Percentiles rank a stretch among this genome's conserved stretches.
Conservation (phyloP, 768 basidiomycete genomes). For the Fomitopsis serialis region DNA sequence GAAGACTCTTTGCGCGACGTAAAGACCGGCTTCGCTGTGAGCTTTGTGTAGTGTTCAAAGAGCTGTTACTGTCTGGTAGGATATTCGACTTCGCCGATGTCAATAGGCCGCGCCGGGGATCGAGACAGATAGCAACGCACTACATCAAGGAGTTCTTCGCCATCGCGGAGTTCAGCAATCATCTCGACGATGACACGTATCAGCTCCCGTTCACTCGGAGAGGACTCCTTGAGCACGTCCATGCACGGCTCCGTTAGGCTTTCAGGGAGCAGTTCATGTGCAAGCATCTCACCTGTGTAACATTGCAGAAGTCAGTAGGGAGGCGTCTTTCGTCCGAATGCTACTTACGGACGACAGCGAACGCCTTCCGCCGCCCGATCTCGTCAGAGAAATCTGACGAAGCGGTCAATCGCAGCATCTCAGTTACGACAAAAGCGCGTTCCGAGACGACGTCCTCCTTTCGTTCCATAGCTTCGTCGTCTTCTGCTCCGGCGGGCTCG, state of each 20-base stretch:
- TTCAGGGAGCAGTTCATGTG: constrained; percentile 37
- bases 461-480: constrained; percentile 14
- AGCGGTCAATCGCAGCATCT: constrained; percentile 39
- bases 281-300: constrained; percentile 47
- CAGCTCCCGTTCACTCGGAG: constrained; percentile 40
- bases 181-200: constrained; percentile 48
- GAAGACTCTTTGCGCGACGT: constrained; percentile 6
- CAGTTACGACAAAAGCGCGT: constrained; percentile 35
- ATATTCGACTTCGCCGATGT: background rate
- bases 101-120: background rate
- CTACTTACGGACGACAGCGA: constrained; percentile 39
- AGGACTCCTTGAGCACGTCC: constrained; percentile 41
- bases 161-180: constrained; percentile 40
- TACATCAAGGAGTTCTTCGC: constrained; percentile 8
- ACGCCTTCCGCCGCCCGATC: constrained; percentile 47
- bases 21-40: constrained; percentile 1
- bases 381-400: constrained; percentile 47
- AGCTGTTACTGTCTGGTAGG: constrained; percentile 5
- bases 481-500: constrained; percentile 5
- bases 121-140: background rate
- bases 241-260: constrained; percentile 38
- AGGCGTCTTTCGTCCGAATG: too few relatives aligned
- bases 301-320: too few relatives aligned
- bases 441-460: constrained; percentile 18
- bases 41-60: constrained; percentile 9